Conservation (phyloP, 495 filamentous ascomycete species). For the Neurospora sp. region DNA sequence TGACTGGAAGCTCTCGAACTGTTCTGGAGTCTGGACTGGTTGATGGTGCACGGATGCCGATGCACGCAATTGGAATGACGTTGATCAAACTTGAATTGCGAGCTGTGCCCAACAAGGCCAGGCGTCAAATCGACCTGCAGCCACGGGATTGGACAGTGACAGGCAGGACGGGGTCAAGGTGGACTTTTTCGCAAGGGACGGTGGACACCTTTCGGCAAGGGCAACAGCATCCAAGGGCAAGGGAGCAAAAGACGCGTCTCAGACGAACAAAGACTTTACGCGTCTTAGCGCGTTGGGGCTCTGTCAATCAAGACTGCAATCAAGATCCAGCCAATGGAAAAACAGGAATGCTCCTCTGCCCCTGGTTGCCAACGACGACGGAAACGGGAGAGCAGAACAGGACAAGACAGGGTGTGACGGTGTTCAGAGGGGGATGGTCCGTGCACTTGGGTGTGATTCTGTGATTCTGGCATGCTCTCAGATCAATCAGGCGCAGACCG, state of each 20-base stretch:
- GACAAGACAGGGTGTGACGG: background rate
- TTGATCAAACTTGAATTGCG: background rate
- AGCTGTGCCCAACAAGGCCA: background rate
- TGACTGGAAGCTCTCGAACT: background rate
- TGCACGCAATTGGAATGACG: background rate
- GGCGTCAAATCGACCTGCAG: background rate
- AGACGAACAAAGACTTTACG: background rate
- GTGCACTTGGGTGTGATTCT: background rate
- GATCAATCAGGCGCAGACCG: background rate
- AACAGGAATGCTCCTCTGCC: background rate
- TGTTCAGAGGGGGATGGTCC: background rate
- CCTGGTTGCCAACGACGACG: background rate
- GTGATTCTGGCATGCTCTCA: background rate
- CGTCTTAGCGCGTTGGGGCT: background rate
- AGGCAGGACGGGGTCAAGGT: background rate
- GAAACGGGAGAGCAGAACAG: background rate
- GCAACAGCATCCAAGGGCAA: background rate
- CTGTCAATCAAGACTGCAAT: background rate
- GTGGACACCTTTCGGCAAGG: background rate
- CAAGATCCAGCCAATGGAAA: background rate
- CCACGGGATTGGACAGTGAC: background rate
- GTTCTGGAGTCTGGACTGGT: conserved; percentile 8
- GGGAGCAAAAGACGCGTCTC: background rate
- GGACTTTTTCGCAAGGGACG: background rate
- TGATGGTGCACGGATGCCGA: background rate